Conservation (phyloP, 2,329 filamentous ascomycete species). For the Penicillium palitans region DNA sequence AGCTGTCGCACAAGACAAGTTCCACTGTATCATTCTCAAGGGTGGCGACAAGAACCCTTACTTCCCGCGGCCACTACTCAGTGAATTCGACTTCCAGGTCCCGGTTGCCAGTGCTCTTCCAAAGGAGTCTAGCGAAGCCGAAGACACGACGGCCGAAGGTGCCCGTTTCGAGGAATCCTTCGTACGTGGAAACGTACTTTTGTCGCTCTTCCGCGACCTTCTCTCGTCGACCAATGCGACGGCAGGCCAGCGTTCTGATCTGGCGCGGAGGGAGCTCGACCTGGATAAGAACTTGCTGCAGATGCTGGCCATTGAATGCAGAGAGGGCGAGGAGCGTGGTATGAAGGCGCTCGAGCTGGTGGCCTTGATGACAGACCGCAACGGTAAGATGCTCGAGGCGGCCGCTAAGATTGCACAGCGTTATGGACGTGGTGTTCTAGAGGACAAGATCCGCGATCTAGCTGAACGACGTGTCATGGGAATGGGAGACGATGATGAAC, state of each 20-base stretch:
- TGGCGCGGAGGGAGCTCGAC: slow-evolving; percentile 74
- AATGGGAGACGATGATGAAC: slow-evolving; percentile 56
- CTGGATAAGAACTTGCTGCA: slow-evolving; percentile 89
- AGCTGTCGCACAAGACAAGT: slow-evolving; percentile 84
- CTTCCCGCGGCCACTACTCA: slow-evolving; percentile 84
- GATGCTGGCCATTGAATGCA: slow-evolving; percentile 84
- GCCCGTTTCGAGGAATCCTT: slow-evolving; percentile 74
- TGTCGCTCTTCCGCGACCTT: slow-evolving; percentile 73
- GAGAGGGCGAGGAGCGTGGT: slow-evolving; percentile 86
- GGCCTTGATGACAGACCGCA: slow-evolving; percentile 76
- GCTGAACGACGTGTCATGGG: slow-evolving; percentile 69
- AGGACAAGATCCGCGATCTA: slow-evolving; percentile 85
- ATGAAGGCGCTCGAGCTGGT: slow-evolving; percentile 96
- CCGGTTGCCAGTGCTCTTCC: slow-evolving; percentile 65
- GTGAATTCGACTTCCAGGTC: slow-evolving; percentile 88
- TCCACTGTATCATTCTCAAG: slow-evolving; percentile 99
- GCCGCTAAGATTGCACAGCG: slow-evolving; percentile 85
- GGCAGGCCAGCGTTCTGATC: slow-evolving; percentile 63
- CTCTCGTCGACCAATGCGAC: slow-evolving; percentile 67
- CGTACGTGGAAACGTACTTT: slow-evolving; percentile 70
- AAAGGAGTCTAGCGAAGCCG: slow-evolving; percentile 36
- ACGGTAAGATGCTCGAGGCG: slow-evolving; percentile 86
- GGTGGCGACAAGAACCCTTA: slow-evolving; percentile 90
- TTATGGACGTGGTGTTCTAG: slow-evolving; percentile 76
- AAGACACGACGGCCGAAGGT: slow-evolving; percentile 41